Base-by-base conservation (phyloP, 2,329 filamentous ascomycete genomes). In the Fusarium phyllophilum region DNA sequence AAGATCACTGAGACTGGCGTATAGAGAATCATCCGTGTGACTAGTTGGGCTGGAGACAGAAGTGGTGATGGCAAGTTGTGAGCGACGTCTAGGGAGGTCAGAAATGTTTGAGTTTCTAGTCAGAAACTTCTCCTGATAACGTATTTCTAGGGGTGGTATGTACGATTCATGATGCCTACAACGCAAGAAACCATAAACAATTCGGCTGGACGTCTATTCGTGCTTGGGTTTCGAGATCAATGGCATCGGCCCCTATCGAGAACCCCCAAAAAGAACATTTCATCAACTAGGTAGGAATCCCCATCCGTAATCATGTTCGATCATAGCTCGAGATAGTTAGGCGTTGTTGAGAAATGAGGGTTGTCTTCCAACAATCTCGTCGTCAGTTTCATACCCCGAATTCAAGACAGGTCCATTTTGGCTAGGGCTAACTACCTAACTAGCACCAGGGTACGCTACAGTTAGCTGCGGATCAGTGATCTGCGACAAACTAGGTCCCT, bases 381-480 rank as follows among this genome's bases (percentile, higher is more conserved):
- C 66, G 56, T 56, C 45, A 62, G 71, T 74, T 72, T 62, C 58
- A 77, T 70, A 48, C 57, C 66, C 62, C 39, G 67, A 70, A 64
- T 58, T 62, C n/a, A 33, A 65, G 42, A 41, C 38, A 65, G 24
- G 31, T 39, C 36, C 20, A 29, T 33, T 41, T 59, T 36, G 49
- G 49, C 39, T 70, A 46, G 33, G 36, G 15, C n/a, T 33, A 22
- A 17, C 45, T 48, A 48, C 33, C 20, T 33, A 22, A 17, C 45
- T 48, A 48, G 38, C 20, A 29, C 9, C 34, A 48, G 33, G 31
- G 31, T 54, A 41, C 51, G 51, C 45, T 38, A 51, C 22, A 51
- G 15, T 20, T 70, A 78, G 76, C 67, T 73, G 76, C 76, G 76
- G 76, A 78, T 78, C 76, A 78, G 67, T 66, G 76, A 78, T 78